Evolutionary conservation across 2,329 filamentous ascomycete species (phyloP).

Genomic region (Ceratocystis eucalypticola): DNA sequence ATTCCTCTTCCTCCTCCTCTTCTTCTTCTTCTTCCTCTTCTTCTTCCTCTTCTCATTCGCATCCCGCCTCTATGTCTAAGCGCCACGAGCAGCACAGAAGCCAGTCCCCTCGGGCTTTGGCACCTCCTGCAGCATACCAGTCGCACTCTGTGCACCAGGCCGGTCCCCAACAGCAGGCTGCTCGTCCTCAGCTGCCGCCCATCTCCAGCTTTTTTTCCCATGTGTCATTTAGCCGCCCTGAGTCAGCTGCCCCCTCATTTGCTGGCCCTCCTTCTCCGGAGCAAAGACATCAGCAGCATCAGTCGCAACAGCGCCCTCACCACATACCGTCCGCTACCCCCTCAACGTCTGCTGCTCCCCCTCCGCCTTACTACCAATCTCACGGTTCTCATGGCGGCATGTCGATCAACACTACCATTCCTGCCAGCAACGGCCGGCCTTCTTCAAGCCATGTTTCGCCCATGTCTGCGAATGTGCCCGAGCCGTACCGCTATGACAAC

Average conservation of each 20-base stretch:
- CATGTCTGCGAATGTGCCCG: background rate
- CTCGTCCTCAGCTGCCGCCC: conserved; percentile 1
- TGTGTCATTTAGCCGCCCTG: background rate
- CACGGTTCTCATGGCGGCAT: background rate
- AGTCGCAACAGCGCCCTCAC: background rate
- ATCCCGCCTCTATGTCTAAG: background rate
- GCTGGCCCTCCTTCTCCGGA: background rate
- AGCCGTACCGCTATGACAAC: conserved; percentile 1
- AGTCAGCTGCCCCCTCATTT: background rate
- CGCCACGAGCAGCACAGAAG: background rate
- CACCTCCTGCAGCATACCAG: background rate
- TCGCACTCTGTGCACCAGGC: background rate
- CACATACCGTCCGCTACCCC: background rate
- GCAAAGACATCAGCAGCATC: background rate
- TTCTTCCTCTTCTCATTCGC: background rate
- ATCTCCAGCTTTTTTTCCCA: conserved; percentile 2
- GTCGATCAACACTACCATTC: background rate
- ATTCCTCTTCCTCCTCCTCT: background rate
- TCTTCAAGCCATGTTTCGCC: conserved; percentile 3
- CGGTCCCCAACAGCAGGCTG: background rate
- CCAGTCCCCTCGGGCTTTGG: background rate
- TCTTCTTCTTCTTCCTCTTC: background rate
- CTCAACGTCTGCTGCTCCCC: background rate
- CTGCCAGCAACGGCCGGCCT: background rate
- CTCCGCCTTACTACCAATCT: background rate